Evolutionary conservation across 257 asterid genomes (phyloP).

Genomic region (Solanum virginianum): DNA sequence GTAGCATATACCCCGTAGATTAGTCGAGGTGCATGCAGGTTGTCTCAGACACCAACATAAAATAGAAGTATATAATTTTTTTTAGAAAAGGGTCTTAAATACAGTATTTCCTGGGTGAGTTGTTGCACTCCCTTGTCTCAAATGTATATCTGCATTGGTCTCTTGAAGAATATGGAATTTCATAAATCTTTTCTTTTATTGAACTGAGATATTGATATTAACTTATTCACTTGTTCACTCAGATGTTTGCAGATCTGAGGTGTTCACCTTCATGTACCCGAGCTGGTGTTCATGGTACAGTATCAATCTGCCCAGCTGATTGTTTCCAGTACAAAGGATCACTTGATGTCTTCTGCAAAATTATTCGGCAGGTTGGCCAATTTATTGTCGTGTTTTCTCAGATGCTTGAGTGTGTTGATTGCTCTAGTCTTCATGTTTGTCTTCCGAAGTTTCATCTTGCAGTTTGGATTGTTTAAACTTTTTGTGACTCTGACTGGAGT

Average conservation of each 20-base stretch:
- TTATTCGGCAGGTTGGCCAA: constrained; percentile 68
- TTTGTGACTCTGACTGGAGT: neutral
- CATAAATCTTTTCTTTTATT: neutral
- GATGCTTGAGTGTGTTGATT: neutral
- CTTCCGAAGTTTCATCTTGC: neutral
- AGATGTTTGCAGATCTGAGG: constrained; percentile 97
- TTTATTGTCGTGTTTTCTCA: neutral
- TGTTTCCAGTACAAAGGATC: constrained; percentile 95
- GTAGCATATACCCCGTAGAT: neutral
- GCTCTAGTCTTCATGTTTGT: neutral
- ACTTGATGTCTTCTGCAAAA: constrained; percentile 77
- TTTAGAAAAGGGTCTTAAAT: neutral
- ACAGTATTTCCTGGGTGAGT: neutral
- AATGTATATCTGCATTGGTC: neutral
- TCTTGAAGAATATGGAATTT: neutral
- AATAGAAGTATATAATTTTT: neutral
- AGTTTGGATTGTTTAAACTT: neutral
- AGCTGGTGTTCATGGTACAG: constrained; percentile 98
- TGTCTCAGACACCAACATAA: neutral
- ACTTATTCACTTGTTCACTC: neutral
- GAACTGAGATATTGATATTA: neutral
- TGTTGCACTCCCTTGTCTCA: neutral
- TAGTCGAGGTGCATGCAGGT: neutral
- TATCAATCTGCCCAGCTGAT: constrained; percentile 80
- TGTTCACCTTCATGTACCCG: constrained; percentile 94